Evolutionary conservation across 2,329 filamentous ascomycete genomes (phyloP), one percentile per base, ranked within the genome.

Genomic region (Fusarium ramigenum): DNA sequence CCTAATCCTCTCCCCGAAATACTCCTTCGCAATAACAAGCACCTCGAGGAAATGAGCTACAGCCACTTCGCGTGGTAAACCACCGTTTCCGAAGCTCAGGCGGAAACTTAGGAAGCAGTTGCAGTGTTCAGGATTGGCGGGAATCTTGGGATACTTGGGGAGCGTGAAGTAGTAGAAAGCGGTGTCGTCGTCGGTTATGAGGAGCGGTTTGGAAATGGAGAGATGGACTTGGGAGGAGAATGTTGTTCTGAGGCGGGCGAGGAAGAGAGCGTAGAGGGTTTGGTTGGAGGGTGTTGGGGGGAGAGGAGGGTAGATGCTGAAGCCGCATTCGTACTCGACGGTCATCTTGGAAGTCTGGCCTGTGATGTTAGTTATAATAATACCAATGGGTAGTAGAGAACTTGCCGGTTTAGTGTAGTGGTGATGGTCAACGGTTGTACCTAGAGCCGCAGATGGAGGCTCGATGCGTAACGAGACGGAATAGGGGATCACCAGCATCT

Each of bases 121-220:
- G 19, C 44, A 66, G 7, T 52, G 50, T 3, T 25, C 12, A 2
- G 64, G 44, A 18, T 59, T 15, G 39, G 61, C 44, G 9, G 64
- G 64, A 9, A 66, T 59, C 4, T 66, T 59, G 9, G 39, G 61
- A 2, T 25, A 11, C 9, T 36, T 30, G 19, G 44, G 37, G 5
- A 59, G 6, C 10, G 36, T 43, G 28, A 66, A 66, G 44, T 9
- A 44, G n/a, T 59, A 60, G 52, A 59, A 66, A 19, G 44, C 18
- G 3, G 8, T 14, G 16, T 44, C 32, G 7, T n/a, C 9, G 5
- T 43, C 28, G 9, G 49, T 19, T 9, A 28, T 32, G 16, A 58
- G 46, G 18, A 34, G 16, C 3, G 18, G 14, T 4, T 56, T 32
- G 23, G 34, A 18, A 2, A 23, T n/a, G 1, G 34, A 56, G 59